Percentiles rank a stretch among this genome's conserved stretches.
Conservation (phyloP, 163 green algal species). For the Scenedesmus sp. region DNA sequence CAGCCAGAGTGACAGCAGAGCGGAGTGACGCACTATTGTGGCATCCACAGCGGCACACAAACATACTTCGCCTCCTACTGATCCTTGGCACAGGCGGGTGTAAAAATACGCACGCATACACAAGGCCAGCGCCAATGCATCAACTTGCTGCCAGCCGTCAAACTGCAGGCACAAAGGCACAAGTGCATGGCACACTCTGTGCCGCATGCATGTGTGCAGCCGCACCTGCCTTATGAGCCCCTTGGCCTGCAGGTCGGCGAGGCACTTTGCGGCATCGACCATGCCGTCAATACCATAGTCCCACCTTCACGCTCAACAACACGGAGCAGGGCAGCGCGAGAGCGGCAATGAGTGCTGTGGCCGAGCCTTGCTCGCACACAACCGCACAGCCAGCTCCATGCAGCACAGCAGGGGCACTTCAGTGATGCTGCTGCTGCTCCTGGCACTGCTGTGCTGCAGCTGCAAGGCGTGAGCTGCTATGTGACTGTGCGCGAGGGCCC, state of each 20-base stretch:
- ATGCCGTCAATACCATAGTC: conserved; percentile 69
- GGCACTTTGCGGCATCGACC: conserved; percentile 60
- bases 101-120: not conserved
- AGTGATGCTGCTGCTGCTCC: too few species aligned
- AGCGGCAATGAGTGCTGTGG: too few species aligned
- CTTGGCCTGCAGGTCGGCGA: conserved; percentile 62
- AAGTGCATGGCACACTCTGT: not conserved
- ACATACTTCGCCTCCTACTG: too few species aligned
- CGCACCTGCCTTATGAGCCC: conserved; percentile 53
- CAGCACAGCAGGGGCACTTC: too few species aligned
- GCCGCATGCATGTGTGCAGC: too few species aligned
- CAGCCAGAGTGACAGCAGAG: not conserved
- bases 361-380: too few species aligned
- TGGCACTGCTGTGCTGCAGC: too few species aligned
- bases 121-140: not conserved
- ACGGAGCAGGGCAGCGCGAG: not conserved
- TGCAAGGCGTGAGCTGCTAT: too few species aligned
- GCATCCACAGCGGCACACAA: not conserved
- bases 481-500: too few species aligned
- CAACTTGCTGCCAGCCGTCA: not conserved
- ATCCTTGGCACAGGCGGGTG: not conserved
- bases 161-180: not conserved
- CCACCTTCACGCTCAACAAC: conserved; percentile 54
- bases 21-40: not conserved
- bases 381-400: too few species aligned